Percentiles rank a stretch among this genome's conserved stretches.
phyloP scores from a whole-genome alignment of 306 rosid genomes.

The Spatholobus suberectus region DNA sequence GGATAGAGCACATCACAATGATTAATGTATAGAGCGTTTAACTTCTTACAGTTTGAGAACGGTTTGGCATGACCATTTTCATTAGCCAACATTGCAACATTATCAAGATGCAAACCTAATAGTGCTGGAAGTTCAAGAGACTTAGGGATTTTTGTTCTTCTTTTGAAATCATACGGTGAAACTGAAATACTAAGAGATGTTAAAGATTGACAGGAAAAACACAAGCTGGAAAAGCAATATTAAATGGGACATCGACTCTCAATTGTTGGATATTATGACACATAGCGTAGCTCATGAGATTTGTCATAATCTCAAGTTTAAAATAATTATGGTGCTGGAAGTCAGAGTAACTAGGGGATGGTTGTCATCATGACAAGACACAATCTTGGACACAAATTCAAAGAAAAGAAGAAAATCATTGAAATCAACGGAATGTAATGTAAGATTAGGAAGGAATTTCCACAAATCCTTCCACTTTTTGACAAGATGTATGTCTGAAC shows the following conservation, averaged over 20 bases:
- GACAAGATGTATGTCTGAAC: constrained; percentile 15
- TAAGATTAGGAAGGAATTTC: constrained; percentile 3
- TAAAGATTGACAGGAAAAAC: constrained; percentile 22
- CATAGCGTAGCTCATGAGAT: constrained; percentile 21
- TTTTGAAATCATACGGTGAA: constrained; percentile 21
- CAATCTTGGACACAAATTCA: constrained; percentile 19
- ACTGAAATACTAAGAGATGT: background rate
- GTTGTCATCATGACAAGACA: background rate
- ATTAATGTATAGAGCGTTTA: background rate
- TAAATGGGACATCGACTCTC: constrained; percentile 9
- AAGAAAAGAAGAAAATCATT: background rate
- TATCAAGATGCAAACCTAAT: background rate
- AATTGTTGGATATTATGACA: background rate
- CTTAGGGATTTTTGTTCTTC: background rate
- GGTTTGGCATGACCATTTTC: constrained; percentile 17
- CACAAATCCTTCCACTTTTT: constrained; percentile 23
- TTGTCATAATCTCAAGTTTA: background rate
- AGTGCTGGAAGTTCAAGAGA: constrained; percentile 2
- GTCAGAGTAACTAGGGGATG: constrained; percentile 2
- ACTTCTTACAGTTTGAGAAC: background rate
- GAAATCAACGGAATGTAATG: constrained; percentile 12
- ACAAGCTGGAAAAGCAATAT: constrained; percentile 6
- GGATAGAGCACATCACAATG: constrained; percentile 2
- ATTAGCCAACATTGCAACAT: background rate
- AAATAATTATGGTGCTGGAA: constrained; percentile 4